Evolutionary conservation across 768 basidiomycete species (phyloP).

Genomic region (Hygrophoropsis aurantiaca): DNA sequence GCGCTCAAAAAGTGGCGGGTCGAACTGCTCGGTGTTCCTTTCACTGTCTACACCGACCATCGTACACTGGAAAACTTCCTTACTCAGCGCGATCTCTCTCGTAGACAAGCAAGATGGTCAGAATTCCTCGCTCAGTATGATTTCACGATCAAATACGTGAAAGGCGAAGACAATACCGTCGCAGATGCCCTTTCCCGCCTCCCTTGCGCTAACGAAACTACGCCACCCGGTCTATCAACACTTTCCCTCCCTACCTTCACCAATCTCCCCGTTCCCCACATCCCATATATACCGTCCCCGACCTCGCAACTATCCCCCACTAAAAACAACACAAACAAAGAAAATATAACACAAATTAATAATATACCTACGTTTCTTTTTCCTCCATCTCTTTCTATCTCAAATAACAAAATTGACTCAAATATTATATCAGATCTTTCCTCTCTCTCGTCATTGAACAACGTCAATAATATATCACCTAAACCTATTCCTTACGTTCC

Average conservation of each 20-base stretch:
- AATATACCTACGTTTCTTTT: no score
- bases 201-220: no score
- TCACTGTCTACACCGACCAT: constrained; percentile 29
- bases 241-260: not conserved
- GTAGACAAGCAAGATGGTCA: constrained; percentile 23
- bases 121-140: constrained; percentile 26
- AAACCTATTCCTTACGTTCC: no score
- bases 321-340: no score
- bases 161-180: constrained; percentile 20
- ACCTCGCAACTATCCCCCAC: no score
- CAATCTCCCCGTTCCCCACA: not conserved
- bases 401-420: no score
- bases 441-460: fast-evolving
- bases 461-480: not conserved
- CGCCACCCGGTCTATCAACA: not conserved
- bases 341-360: no score
- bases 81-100: not conserved
- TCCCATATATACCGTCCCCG: not conserved
- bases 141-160: constrained; percentile 21
- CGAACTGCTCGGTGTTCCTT: not conserved
- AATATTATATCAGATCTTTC: no score
- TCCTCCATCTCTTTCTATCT: no score
- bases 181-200: constrained; percentile 25
- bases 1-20: constrained; percentile 17
- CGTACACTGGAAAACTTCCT: constrained; percentile 19